Evolutionary conservation across 1,284 basidiomycete genomes (phyloP), one percentile per base, ranked within the genome.

Genomic region (Cryptococcus sp.): DNA sequence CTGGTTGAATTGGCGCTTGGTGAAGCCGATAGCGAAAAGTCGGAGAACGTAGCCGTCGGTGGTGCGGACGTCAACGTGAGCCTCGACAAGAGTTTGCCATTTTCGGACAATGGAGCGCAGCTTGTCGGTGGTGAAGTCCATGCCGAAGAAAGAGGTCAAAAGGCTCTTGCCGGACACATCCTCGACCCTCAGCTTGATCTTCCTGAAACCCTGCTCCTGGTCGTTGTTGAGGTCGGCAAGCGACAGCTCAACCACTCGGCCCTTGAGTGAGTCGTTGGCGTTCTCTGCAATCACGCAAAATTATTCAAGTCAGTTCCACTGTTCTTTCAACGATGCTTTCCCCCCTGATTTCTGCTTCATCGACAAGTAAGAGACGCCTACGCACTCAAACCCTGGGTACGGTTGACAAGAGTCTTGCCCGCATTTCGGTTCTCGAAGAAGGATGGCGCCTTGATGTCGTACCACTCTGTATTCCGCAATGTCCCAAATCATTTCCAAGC

Each of bases 91-190:
- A 41, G 93, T 88, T 83, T 99, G 96, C 96, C 96, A 99, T 84
- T 99, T 99, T 80, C 95, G 93, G 72, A 99, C 96, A 74, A 99
- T 93, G 58, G 96, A 99, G 66, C 96, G 93, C 69, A 99, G 88
- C 84, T 99, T 99, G 88, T 99, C 96, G 66, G 93, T 96, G 66
- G 96, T 99, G 84, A 99, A 98, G 84, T 96, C 92, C 96, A 99
- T 99, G 79, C 95, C 96, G 83, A 95, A 90, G 89, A 99, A 99
- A 83, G 95, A 97, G 80, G 96, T 98, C 58, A 99, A 86, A 85
- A 94, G 98, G 86, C 91, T 95, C 85, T 94, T 96, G 83, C 95
- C 96, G 49, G 76, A 69, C 67, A 99, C 86, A 77, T 98, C 95
- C 79, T 99, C 95, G 73, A 99, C 85, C 74, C 93, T 89, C 79